phyloP scores from a whole-genome alignment of 192 early-diverging fungal genomes.

The Allomyces arbusculus region DNA sequence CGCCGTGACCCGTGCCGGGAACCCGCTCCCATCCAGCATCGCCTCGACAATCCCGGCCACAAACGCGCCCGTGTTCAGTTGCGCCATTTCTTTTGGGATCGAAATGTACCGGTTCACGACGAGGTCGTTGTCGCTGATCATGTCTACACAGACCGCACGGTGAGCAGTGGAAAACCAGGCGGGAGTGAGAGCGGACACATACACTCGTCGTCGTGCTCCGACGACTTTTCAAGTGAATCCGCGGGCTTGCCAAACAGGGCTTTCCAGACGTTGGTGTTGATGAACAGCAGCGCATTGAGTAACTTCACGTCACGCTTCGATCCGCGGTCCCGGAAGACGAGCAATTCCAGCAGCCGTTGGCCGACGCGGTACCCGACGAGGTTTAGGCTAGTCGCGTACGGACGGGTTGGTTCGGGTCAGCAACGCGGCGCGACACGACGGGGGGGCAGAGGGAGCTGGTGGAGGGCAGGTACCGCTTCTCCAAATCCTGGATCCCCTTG shows the following conservation, averaged over 20 bases:
- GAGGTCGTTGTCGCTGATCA: conserved; percentile 99
- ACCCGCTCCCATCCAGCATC: conserved; percentile 71
- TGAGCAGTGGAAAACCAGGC: neutral
- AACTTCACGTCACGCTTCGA: conserved; percentile 75
- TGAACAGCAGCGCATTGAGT: conserved; percentile 74
- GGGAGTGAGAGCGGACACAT: conserved; percentile 1
- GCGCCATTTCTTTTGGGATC: conserved; percentile 77
- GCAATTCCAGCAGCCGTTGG: conserved; percentile 65
- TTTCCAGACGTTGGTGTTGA: conserved; percentile 89
- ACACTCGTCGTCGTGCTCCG: conserved; percentile 96
- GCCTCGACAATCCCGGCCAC: conserved; percentile 93
- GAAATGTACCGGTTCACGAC: conserved; percentile 74
- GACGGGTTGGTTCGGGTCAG: neutral
- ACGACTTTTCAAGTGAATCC: conserved; percentile 87
- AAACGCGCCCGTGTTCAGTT: conserved; percentile 84
- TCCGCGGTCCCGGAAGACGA: conserved; percentile 72
- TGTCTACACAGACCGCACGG: conserved; percentile 33
- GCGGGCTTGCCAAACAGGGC: conserved; percentile 85
- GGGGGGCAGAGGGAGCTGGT: too few relatives aligned
- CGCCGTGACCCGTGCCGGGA: conserved; percentile 73
- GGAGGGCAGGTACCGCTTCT: conserved; percentile 90
- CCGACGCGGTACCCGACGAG: conserved; percentile 91
- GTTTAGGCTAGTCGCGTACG: conserved; percentile 32
- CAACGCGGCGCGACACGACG: neutral
- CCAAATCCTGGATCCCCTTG: conserved; percentile 82